Evolutionary conservation across 768 basidiomycete genomes (phyloP).

Genomic region (Termitomyces sp.): DNA sequence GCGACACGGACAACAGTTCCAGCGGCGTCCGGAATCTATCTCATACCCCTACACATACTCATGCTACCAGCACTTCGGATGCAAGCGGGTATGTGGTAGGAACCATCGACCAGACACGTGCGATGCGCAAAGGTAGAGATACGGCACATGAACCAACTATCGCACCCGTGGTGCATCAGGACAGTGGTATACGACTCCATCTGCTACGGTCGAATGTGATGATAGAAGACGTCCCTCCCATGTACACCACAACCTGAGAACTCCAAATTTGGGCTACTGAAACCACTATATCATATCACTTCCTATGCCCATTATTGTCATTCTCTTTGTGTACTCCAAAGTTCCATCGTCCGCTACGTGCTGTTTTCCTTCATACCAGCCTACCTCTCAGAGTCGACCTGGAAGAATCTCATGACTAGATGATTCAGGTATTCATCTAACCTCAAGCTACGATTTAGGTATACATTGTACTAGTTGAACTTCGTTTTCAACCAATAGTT

Average conservation of each 20-base stretch:
- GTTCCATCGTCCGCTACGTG: no score
- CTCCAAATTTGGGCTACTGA: neutral
- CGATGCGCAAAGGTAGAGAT: neutral
- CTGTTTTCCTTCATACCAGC: no score
- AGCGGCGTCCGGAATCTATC: neutral
- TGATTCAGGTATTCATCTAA: no score
- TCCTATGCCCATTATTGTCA: neutral
- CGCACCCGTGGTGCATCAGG: slow-evolving; percentile 1
- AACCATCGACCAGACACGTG: neutral
- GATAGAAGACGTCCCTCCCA: slow-evolving; percentile 1
- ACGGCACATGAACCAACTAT: neutral
- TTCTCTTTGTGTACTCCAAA: no score
- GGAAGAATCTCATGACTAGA: no score
- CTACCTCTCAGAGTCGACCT: no score
- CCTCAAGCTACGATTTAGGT: no score
- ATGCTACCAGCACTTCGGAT: neutral
- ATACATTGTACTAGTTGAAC: no score
- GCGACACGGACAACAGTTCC: neutral
- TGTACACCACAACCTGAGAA: neutral
- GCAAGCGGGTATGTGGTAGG: neutral
- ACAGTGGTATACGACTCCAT: slow-evolving; percentile 6
- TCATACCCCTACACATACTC: neutral
- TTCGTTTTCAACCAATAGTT: no score
- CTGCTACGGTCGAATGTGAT: neutral
- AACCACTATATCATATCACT: neutral